Base-by-base conservation (phyloP, 108 stramenopile genomes). In the Fistulifera solaris region DNA sequence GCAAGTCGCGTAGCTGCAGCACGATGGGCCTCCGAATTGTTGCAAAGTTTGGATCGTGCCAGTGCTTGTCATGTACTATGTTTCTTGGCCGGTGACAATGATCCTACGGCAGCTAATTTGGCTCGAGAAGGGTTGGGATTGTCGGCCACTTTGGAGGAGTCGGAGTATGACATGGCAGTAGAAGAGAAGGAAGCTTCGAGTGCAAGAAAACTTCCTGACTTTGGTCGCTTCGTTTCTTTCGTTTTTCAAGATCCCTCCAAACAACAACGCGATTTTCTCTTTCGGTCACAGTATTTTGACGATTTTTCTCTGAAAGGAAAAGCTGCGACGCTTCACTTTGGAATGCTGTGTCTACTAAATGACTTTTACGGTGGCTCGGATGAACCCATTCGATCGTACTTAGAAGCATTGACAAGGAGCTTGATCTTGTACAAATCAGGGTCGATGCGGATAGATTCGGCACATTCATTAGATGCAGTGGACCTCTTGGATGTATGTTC, bases 71-170 rank as follows among this genome's bases (percentile, higher is more conserved):
- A 90, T 57, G 39, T 90, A 15, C 52, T 90, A 2, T 86, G 82
- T 48, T 90, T 79, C 59, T 40, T 90, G 18, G 70, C 85, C 6
- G 89, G 89, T 18, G 89, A 90, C 48, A 52, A 66, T 22, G 89
- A 90, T 73, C 68, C 70, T 5, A 81, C 85, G 6, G 85, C 78
- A 1, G 48, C 83, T 1, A 48, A 76, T 48, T 73, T 85, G 22
- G 80, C 85, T 7, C 68, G 62, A 50, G 70, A 77, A 22, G 85
- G 78, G 1, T 65, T 90, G 38, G 80, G 78, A 1, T 52, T 83
- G 8, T 46, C 26, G 61, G 52, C 35, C 51, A 31, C 11, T 10
- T 77, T 48, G 72, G 72, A 0, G 62, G 73, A 38, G 58, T 55
- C 27, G n/a, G 57, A 1, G 28, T 38, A 54, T 52, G 59, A 52